Base-by-base conservation (phyloP, 2,329 filamentous ascomycete genomes). In the Pseudocercospora pini-densiflorae region DNA sequence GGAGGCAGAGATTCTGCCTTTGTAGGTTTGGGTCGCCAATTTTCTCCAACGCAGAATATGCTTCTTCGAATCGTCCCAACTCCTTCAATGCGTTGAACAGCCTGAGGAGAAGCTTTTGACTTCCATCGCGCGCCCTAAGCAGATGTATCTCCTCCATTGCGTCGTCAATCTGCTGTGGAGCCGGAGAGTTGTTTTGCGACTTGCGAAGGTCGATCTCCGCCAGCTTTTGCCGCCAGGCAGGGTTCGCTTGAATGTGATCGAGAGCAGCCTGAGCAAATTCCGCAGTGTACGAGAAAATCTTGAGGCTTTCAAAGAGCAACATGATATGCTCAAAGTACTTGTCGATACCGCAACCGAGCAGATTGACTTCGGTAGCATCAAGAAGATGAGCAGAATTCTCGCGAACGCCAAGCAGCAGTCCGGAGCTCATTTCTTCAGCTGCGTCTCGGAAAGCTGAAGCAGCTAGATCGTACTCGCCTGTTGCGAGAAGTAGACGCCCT, bases 311-410 rank as follows among this genome's bases (percentile, higher is more conserved):
- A 75, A 92, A 98, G 1, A 99, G 84, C 21, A 88, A 85, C 12
- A 94, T 87, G 59, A 98, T 87, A 77, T 99, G 95, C 49, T 90
- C 88, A 78, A 96, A 96, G 80, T 97, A 99, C 69, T 87, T 89
- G 5, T 92, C 87, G 47, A 94, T 84, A 1, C 94, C 95, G 63
- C 88, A 87, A 75, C 93, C 85, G 75, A 90, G 89, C 61, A 77
- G 82, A 61, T 84, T 82, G 12, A 89, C 90, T 71, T 97, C 92
- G 1, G 90, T 88, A 24, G 92, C 88, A 62, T 91, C 89, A 23
- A 98, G 84, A 14, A 97, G 86, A 7, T 84, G 59, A 12, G 71
- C 68, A 36, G 79, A 75, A 71, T 78, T 80, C 14, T 43, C 55
- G 23, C 49, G 59, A 14, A 53, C 49, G 9, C 33, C 36, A 59